Percentiles rank a stretch among this genome's conserved stretches.
phyloP scores from a whole-genome alignment of 768 basidiomycete species.

The Leccinum truebloodii region DNA sequence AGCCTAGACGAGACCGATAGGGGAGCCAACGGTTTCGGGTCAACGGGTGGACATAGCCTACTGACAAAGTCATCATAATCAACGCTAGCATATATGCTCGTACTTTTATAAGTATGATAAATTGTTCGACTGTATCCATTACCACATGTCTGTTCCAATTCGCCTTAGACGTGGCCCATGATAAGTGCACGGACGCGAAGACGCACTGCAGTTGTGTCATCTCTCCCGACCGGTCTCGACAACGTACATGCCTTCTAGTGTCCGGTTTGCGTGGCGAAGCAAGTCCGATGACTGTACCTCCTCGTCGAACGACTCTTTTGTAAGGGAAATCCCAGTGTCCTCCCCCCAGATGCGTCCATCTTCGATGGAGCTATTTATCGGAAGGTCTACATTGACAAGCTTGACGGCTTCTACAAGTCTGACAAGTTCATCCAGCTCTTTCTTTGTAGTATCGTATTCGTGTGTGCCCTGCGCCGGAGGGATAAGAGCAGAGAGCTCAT shows the following conservation, averaged over 20 bases:
- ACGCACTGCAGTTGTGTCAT: slow-evolving; percentile 16
- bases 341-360: slow-evolving; percentile 46
- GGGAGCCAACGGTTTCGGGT: slow-evolving; percentile 89
- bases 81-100: neutral
- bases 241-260: slow-evolving; percentile 53
- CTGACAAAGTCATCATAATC: slow-evolving; percentile 33
- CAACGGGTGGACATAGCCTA: slow-evolving; percentile 83
- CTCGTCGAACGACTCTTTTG: slow-evolving; percentile 21
- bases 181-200: neutral
- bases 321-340: slow-evolving; percentile 37
- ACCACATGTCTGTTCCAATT: neutral
- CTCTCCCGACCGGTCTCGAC: slow-evolving; percentile 49
- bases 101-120: slow-evolving; percentile 2
- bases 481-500: slow-evolving; percentile 70
- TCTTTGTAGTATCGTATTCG: slow-evolving; percentile 51
- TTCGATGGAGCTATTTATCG: slow-evolving; percentile 31
- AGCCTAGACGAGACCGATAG: slow-evolving; percentile 83
- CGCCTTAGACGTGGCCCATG: neutral
- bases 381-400: slow-evolving; percentile 46
- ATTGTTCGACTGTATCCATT: neutral
- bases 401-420: slow-evolving; percentile 82
- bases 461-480: slow-evolving; percentile 61
- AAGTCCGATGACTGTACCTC: slow-evolving; percentile 44
- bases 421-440: slow-evolving; percentile 69
- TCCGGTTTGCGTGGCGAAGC: slow-evolving; percentile 52